Conservation (phyloP, 305 asterid species). For the Striga hermonthica region DNA sequence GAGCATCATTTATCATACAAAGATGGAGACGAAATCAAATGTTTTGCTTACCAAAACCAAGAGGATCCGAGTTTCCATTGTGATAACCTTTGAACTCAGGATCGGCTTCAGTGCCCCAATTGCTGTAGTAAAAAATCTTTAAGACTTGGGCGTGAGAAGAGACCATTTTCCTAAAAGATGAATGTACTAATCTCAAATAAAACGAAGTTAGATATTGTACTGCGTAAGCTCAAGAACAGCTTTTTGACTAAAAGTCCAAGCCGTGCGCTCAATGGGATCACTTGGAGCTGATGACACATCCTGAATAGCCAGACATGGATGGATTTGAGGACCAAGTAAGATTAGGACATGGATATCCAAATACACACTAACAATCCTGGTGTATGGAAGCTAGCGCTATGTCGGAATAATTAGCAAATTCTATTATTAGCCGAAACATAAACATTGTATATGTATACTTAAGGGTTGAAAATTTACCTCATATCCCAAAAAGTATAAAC, state of each 20-base stretch:
- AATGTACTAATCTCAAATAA: not conserved
- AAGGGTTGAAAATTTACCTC: conserved; percentile 40
- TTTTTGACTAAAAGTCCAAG: conserved; percentile 81
- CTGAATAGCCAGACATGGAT: conserved; percentile 32
- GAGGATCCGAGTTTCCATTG: conserved; percentile 91
- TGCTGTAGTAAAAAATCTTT: conserved; percentile 43
- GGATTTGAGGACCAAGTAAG: not conserved
- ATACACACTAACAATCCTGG: too few relatives aligned
- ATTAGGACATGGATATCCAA: too few relatives aligned
- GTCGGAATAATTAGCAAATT: not conserved
- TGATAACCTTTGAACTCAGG: conserved; percentile 85
- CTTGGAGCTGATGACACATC: conserved; percentile 68
- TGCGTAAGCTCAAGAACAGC: conserved; percentile 85
- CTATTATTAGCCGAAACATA: too few relatives aligned
- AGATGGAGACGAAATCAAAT: too few relatives aligned
- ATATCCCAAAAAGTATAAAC: conserved; percentile 62
- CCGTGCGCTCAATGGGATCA: conserved; percentile 64
- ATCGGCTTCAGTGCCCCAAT: conserved; percentile 91
- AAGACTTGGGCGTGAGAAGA: not conserved
- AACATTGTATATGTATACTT: not conserved
- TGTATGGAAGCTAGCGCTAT: too few relatives aligned
- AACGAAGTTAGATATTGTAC: conserved; percentile 43
- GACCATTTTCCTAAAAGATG: not conserved
- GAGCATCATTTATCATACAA: too few relatives aligned
- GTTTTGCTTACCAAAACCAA: conserved; percentile 72